These are phyloP conservation scores for Kalmusia sp. DNA, from an alignment of 2,329 filamentous ascomycete genomes.

Conservation along the genomic window DNA sequence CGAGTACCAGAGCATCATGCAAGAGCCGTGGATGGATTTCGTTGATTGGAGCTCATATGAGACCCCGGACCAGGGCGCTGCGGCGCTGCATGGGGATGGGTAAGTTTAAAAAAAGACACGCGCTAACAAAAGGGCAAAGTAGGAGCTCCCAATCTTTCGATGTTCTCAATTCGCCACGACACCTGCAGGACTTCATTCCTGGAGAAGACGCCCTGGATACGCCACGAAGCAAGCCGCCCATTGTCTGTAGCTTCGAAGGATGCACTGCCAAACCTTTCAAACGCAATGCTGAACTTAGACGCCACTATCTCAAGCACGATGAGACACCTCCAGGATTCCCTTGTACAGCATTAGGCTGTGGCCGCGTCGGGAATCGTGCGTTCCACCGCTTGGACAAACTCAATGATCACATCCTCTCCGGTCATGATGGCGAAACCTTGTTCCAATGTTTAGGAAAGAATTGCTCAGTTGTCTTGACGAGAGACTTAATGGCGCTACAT, in stretches of 20 bases:
- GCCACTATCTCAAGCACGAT: conserved; percentile 13
- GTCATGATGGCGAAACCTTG: conserved; percentile 16
- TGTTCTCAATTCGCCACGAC: background rate
- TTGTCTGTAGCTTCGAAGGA: background rate
- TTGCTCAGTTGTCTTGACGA: background rate
- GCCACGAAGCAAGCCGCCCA: background rate
- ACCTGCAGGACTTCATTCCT: background rate
- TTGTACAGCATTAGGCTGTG: conserved; percentile 14
- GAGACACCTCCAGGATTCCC: background rate
- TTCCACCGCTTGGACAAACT: conserved; percentile 24
- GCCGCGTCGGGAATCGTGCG: background rate
- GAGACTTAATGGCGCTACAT: conserved; percentile 12
- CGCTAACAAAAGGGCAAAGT: conserved; percentile 26
- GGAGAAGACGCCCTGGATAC: background rate
- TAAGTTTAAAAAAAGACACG: conserved; percentile 30
- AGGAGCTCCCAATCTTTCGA: background rate
- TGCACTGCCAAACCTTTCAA: conserved; percentile 15
- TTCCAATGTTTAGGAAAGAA: conserved; percentile 8
- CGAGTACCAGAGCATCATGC: conserved; percentile 13
- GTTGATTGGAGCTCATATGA: conserved; percentile 6
- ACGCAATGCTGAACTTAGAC: conserved; percentile 8
- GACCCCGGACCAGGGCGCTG: conserved; percentile 3
- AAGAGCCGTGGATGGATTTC: conserved; percentile 12
- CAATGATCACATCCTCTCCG: conserved; percentile 18
- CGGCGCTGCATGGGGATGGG: conserved; percentile 16